Evolutionary conservation across 495 filamentous ascomycete genomes (phyloP).

Genomic region (Xylaria nigripes): DNA sequence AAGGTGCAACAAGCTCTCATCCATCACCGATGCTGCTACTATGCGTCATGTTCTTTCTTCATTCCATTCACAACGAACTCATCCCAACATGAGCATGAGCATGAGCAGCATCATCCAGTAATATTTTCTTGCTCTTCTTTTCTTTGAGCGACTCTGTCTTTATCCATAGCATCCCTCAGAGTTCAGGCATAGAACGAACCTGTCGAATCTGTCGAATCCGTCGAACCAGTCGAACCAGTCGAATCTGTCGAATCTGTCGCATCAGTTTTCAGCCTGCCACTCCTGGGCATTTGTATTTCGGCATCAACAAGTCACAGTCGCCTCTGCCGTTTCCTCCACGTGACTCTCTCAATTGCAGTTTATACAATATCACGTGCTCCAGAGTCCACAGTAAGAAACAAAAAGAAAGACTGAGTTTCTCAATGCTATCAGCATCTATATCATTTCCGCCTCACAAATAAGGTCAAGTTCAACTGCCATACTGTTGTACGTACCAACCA

Average conservation of each 20-base stretch:
- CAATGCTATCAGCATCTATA: not conserved
- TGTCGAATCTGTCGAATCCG: not conserved
- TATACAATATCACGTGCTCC: not conserved
- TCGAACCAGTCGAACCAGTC: not conserved
- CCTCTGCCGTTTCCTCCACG: conserved; percentile 9
- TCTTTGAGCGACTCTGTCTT: conserved; percentile 1
- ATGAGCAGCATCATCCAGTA: not conserved
- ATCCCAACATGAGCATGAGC: not conserved
- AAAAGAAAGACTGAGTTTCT: not conserved
- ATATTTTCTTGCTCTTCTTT: not conserved
- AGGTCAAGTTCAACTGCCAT: not conserved
- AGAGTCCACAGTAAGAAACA: not conserved
- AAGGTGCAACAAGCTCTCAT: not conserved
- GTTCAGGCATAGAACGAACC: not conserved
- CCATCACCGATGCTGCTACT: not conserved
- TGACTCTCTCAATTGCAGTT: not conserved
- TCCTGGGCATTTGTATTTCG: not conserved
- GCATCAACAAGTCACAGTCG: conserved; percentile 19
- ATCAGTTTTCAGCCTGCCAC: not conserved
- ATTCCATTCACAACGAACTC: not conserved
- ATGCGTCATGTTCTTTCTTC: not conserved
- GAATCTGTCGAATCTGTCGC: not conserved
- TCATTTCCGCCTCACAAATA: not conserved
- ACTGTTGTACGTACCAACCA: not conserved
- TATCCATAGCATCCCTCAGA: not conserved